These are phyloP conservation scores for Alternaria metachromatica DNA, from an alignment of 2,329 filamentous ascomycete genomes.

Conservation along the genomic window DNA sequence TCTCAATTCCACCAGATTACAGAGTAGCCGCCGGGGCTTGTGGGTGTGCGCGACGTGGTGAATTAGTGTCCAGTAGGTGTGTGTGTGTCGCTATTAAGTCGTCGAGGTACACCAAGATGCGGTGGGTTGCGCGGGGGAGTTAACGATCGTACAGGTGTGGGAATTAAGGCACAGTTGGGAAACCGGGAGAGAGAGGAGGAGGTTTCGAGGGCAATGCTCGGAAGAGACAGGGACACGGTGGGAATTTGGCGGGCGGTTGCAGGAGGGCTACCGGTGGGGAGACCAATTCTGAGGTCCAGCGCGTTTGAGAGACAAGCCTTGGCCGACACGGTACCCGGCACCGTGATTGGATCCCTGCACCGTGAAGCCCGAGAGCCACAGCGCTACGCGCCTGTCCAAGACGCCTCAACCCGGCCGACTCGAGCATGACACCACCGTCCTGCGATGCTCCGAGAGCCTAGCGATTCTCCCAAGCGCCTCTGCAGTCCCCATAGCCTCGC, in stretches of 20 bases:
- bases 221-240: slow-evolving; percentile 38
- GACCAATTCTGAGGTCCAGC: slow-evolving; percentile 46
- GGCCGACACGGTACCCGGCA: slow-evolving; percentile 32
- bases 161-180: slow-evolving; percentile 31
- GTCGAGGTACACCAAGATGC: slow-evolving; percentile 14
- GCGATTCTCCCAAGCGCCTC: slow-evolving; percentile 23
- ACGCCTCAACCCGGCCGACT: slow-evolving; percentile 32
- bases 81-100: slow-evolving; percentile 23
- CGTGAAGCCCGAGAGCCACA: slow-evolving; percentile 39
- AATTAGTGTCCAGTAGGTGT: slow-evolving; percentile 18
- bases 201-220: slow-evolving; percentile 36
- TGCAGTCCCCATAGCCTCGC: slow-evolving; percentile 4
- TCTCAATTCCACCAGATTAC: slow-evolving; percentile 18
- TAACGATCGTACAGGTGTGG: slow-evolving; percentile 30
- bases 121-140: slow-evolving; percentile 8
- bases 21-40: slow-evolving; percentile 43
- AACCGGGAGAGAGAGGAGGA: slow-evolving; percentile 24
- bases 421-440: slow-evolving; percentile 40
- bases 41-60: slow-evolving; percentile 20
- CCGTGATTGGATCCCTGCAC: slow-evolving; percentile 40
- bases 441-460: slow-evolving; percentile 17
- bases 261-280: slow-evolving; percentile 45
- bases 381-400: slow-evolving; percentile 36
- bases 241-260: slow-evolving; percentile 46
- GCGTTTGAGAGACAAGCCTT: slow-evolving; percentile 44